Evolutionary conservation across 2,329 filamentous ascomycete species (phyloP), one percentile per base, ranked within the genome.

Genomic region (Neofusicoccum sp.): DNA sequence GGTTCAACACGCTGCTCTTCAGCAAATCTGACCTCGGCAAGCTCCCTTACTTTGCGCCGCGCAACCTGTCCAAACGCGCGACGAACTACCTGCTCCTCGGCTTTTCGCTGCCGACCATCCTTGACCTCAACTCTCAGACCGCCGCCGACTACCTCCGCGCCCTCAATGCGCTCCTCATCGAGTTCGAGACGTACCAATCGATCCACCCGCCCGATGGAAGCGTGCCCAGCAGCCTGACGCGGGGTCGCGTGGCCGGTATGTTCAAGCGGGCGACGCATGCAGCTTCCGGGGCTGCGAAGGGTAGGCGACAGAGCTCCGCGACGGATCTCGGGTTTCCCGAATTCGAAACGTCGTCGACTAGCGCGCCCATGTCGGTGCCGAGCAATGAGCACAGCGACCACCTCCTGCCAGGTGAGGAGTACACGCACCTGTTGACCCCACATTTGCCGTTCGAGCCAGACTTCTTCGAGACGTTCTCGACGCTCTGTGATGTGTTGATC

Each of bases 1-100:
- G 95, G 93, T 97, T 98, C 83, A 97, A 97, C 79, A 97, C 95
- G 0, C 87, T 97, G 65, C 90, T 96, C 72, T 97, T 97, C 78
- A 91, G 93, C 67, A 90, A 92, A 71, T 77, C 86, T 34, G 92
- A 97, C 76, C 84, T 98, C 37, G 81, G 85, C 58, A 88, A 89
- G 72, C 89, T 97, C 81, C 89, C 94, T 49, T 96, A 92, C 73
- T 94, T 96, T 73, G 91, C 96, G 64, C 81, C 87, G 3, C 88
- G 90, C 67, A 95, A 94, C 73, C 87, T 97, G 54, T 89, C 92
- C 66, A 90, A 93, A 64, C 91, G 95, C 69, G 94, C 95, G 39
- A 96, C 93, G 58, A 97, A 97, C 76, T 96, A 94, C 76, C 87
- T 99, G 63, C 85, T 98, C 36, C 89, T 99, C 3, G 95, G 95